Evolutionary conservation across 148 eudicot genomes (phyloP), one percentile per base, ranked within the genome.

Genomic region (Fagopyrum homotropicum): DNA sequence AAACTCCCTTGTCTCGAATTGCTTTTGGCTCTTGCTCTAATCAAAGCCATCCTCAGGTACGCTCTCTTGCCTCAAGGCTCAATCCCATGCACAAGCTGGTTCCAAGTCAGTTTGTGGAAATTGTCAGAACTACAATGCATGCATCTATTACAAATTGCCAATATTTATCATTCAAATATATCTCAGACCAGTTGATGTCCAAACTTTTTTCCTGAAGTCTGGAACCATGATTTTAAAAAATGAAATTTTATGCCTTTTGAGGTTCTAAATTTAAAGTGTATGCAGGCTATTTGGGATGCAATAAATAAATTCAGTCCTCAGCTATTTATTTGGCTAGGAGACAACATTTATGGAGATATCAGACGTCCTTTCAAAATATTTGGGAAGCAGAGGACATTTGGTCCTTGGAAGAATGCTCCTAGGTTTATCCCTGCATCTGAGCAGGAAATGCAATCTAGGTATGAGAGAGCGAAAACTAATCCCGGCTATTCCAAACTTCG

Each of bases 11-110:
- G 2, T 80, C 86, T 46, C 88, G 89, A 52, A 82, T 89, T 30
- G 93, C 86, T 17, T 89, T 89, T 60, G 93, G 93, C 11, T 89
- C 90, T n/a, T 87, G 93, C 84, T 81, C 90, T 55, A 83, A 89
- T 76, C 90, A 89, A 82, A 78, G 77, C 75, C 77, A 78, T 74
- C 85, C 92, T 72, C 92, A 88, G 87, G 91, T 87, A 4, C 46
- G 54, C 61, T 59, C 70, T 46, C 45, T 61, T 56, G 10, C 48
- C 9, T 40, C 17, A 2, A 49, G 10, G 43, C 9, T 40, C 17
- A 2, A 49, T 45, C 72, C 29, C 40, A 60, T 35, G 26, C 66
- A 40, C 12, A 11, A 44, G 12, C 56, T 7, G 17, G 16, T 77
- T 22, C 14, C 17, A 4, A 35, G 55, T 47, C 45, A 60, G 40